Percentiles rank a stretch among this genome's conserved stretches.
Conservation (phyloP, 352 stramenopile species). For the Phytophthora podocarpi region DNA sequence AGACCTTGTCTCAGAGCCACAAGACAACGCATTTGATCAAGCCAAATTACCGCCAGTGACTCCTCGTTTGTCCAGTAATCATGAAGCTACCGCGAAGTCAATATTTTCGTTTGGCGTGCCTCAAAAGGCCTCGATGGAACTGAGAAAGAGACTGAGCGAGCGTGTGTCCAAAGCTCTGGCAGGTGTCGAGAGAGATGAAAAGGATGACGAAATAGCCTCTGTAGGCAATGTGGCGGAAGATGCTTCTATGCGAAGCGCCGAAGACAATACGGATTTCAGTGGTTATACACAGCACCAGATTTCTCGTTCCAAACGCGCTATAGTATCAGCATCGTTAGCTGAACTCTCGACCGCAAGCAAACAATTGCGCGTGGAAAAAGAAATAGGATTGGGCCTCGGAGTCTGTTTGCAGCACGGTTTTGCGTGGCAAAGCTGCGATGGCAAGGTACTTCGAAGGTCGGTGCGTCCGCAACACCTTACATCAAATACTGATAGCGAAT, state of each 20-base stretch:
- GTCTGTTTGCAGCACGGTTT: background rate
- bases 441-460: conserved; percentile 18
- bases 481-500: background rate
- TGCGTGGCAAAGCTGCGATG: conserved; percentile 30
- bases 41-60: background rate
- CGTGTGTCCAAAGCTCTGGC: background rate
- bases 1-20: background rate
- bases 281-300: background rate
- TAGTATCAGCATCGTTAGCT: conserved; percentile 20
- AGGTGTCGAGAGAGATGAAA: background rate
- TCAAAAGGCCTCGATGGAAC: background rate
- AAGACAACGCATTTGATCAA: background rate
- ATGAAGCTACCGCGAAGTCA: background rate
- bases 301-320: background rate
- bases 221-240: background rate
- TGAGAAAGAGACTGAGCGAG: background rate
- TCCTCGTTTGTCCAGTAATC: background rate
- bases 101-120: conserved; percentile 25
- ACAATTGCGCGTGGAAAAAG: background rate
- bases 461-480: background rate
- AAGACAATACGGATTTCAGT: background rate
- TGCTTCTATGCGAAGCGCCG: too few relatives aligned
- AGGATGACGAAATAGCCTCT: too few relatives aligned
- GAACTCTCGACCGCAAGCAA: background rate
- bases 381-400: background rate